A percentile compares a stretch with the other conserved stretches of the same genome.
Conservation (phyloP, 2,329 filamentous ascomycete genomes). For the Monosporascus sp. region DNA sequence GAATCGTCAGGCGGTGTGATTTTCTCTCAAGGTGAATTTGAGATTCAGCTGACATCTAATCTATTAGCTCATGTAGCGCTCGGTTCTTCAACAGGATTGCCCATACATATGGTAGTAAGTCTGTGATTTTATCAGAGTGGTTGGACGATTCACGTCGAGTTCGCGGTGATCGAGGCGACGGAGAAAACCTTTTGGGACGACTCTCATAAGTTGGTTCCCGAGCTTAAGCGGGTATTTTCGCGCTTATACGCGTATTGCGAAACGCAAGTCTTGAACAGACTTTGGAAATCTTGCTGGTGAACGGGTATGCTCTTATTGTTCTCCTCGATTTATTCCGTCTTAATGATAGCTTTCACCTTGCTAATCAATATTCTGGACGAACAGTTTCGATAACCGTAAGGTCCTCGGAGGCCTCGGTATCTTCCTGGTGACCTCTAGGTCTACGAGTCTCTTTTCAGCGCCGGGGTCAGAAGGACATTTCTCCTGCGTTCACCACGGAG, state of each 20-base stretch:
- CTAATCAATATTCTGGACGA: background rate
- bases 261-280: slow-evolving; percentile 24
- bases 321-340: too few relatives aligned
- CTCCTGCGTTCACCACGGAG: too few relatives aligned
- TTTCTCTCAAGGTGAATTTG: too few relatives aligned
- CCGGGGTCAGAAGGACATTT: too few relatives aligned
- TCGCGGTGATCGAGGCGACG: slow-evolving; percentile 33
- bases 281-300: slow-evolving; percentile 38
- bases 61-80: too few relatives aligned
- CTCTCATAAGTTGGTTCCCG: slow-evolving; percentile 29
- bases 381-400: slow-evolving; percentile 1
- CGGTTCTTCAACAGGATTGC: too few relatives aligned
- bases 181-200: slow-evolving; percentile 25
- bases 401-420: slow-evolving; percentile 28
- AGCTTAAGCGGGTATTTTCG: slow-evolving; percentile 28
- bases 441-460: too few relatives aligned
- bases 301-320: slow-evolving; percentile 34
- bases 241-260: slow-evolving; percentile 31
- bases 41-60: too few relatives aligned
- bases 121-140: slow-evolving; percentile 9
- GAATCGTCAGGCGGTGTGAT: too few relatives aligned
- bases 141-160: slow-evolving; percentile 40
- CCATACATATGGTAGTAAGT: too few relatives aligned
- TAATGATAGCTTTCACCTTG: too few relatives aligned
- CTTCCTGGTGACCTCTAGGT: slow-evolving; percentile 47